Evolutionary conservation across 805 yeast genomes (phyloP), one percentile per base, ranked within the genome.

Genomic region (Dipodascus geniculatus): DNA sequence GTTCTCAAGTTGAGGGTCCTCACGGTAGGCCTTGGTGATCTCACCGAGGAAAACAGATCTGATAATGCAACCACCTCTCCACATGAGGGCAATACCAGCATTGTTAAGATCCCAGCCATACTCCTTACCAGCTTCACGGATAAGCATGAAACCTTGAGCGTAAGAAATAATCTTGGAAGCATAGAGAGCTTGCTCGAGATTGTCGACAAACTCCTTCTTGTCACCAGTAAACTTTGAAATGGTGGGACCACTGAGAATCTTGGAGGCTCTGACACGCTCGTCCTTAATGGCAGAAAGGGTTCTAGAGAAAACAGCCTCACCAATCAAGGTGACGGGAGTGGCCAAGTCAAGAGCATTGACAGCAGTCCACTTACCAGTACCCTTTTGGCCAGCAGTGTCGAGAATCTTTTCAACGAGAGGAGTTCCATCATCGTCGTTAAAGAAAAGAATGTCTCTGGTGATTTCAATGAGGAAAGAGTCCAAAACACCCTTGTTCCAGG

Each of bases 61-160:
- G 76, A 91, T 91, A 74, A 91, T 91, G 81, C 99, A 91, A 66
- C 99, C 99, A 78, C 99, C 99, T 82, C 99, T 85, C 99, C 99
- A 91, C 98, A 91, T 91, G 68, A 93, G 81, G 64, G 98, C 98
- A 66, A 93, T 93, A 57, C 96, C 93, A 65, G 98, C 96, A 83
- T 87, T 86, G 85, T 91, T 93, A 71, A 91, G 80, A 74, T 87
- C 83, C 99, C 99, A 91, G 68, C 83, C 83, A 81, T 88, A 91
- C 73, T 88, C 96, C 75, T 81, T 84, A 63, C 96, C 98, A 65
- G 98, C 98, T 75, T 91, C 96, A 74, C 95, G 87, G 76, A 91
- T 89, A 71, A 91, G 81, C 97, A 91, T 93, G 87, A 91, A 91
- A 73, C 99, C 99, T 80, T 91, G 99, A 64, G 98, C 96, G 73